A percentile compares a stretch with the other conserved stretches of the same genome.
phyloP scores from a whole-genome alignment of 2,329 filamentous ascomycete genomes.

The Grosmannia penicillata region DNA sequence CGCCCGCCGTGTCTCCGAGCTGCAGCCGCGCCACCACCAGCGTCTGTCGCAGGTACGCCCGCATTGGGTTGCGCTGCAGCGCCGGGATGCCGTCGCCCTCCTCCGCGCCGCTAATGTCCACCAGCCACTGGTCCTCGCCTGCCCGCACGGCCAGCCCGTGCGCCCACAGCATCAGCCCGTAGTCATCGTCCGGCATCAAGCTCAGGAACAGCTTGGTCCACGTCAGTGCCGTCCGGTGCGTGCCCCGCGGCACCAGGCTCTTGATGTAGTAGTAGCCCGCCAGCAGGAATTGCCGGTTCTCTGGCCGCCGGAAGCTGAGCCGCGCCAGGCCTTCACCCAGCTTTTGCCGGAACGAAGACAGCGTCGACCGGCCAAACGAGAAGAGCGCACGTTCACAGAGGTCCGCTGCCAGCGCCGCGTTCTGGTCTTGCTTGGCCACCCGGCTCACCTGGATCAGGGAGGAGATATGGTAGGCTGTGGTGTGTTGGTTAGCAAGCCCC shows the following conservation, averaged over 20 bases:
- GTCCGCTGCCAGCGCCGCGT: constrained; percentile 73
- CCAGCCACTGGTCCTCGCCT: constrained; percentile 59
- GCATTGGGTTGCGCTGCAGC: constrained; percentile 14
- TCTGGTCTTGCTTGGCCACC: constrained; percentile 77
- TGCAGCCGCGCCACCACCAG: constrained; percentile 63
- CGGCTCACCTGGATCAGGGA: constrained; percentile 88
- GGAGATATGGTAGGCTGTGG: constrained; percentile 69
- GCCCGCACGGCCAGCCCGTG: constrained; percentile 77
- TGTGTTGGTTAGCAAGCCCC: neutral
- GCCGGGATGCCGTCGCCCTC: constrained; percentile 9
- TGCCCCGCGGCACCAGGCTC: constrained; percentile 79
- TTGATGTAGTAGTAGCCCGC: constrained; percentile 79
- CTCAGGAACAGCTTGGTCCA: constrained; percentile 79
- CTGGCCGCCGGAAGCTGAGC: constrained; percentile 64
- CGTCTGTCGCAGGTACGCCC: constrained; percentile 59
- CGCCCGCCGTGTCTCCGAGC: constrained; percentile 48
- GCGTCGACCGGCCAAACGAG: constrained; percentile 76
- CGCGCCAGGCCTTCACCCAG: constrained; percentile 66
- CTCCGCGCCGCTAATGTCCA: constrained; percentile 46
- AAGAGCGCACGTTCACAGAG: constrained; percentile 85
- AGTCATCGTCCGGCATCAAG: constrained; percentile 66
- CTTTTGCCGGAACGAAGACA: constrained; percentile 66
- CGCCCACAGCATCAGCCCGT: constrained; percentile 65
- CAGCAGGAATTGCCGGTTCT: constrained; percentile 88
- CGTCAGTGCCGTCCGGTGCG: constrained; percentile 82